Conservation (phyloP, 164 flowering plant species). For the Piper betle region DNA sequence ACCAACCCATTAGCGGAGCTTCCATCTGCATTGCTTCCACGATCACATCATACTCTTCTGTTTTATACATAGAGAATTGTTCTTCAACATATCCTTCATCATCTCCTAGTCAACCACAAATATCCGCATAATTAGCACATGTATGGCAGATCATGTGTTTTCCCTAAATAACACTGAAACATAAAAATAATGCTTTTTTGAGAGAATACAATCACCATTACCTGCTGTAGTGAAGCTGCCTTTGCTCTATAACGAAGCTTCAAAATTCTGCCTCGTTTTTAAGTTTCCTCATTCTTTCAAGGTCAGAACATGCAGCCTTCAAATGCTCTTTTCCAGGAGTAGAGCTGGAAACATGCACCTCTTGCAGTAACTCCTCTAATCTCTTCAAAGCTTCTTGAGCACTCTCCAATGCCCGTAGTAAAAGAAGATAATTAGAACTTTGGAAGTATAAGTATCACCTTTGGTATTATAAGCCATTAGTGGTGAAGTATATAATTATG, state of each 20-base stretch:
- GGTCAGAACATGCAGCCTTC: conserved; percentile 95
- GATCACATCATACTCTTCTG: conserved; percentile 11
- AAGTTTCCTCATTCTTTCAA: conserved; percentile 86
- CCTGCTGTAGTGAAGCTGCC: conserved; percentile 88
- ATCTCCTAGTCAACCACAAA: conserved; percentile 34
- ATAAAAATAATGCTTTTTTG: neutral
- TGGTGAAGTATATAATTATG: neutral
- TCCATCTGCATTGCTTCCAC: conserved; percentile 18
- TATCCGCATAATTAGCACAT: no score
- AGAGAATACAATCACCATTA: conserved; percentile 4
- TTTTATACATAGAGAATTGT: conserved; percentile 18
- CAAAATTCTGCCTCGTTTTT: conserved; percentile 98
- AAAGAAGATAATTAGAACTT: neutral
- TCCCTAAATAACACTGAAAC: neutral
- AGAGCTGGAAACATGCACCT: conserved; percentile 71
- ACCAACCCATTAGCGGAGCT: conserved; percentile 11
- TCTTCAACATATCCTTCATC: conserved; percentile 24
- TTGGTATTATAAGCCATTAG: neutral
- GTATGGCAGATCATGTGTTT: no score
- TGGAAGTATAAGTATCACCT: neutral
- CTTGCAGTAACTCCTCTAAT: conserved; percentile 78
- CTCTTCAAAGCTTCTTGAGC: conserved; percentile 80
- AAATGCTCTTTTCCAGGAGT: conserved; percentile 75
- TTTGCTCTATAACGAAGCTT: conserved; percentile 97
- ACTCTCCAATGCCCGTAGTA: conserved; percentile 72